These are phyloP conservation scores for Blastobotrys raffinosifermentans DNA, from an alignment of 1,139 yeast genomes.

Conservation along the genomic window DNA sequence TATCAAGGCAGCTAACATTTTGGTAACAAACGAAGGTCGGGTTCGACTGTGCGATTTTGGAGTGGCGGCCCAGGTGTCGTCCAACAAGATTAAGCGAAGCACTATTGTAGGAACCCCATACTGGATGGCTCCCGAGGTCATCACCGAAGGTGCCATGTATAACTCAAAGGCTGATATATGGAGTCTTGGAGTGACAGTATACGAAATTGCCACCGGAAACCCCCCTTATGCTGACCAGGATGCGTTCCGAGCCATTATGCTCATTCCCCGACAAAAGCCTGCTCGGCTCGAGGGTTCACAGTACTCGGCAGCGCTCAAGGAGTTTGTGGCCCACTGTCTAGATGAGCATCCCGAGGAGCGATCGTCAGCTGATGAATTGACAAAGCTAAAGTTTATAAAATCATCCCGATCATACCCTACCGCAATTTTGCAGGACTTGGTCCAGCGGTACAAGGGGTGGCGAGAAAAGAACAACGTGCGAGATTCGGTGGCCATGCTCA, in stretches of 20 bases:
- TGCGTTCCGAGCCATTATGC: slow-evolving; percentile 89
- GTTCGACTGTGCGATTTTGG: slow-evolving; percentile 97
- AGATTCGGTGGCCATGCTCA: slow-evolving; percentile 26
- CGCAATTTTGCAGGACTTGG: slow-evolving; percentile 59
- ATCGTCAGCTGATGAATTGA: slow-evolving; percentile 77
- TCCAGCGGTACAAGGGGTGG: slow-evolving; percentile 78
- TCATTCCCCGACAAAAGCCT: slow-evolving; percentile 88
- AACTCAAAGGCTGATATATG: slow-evolving; percentile 86
- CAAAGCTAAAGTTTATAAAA: slow-evolving; percentile 67
- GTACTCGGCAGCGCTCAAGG: slow-evolving; percentile 70
- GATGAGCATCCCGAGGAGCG: slow-evolving; percentile 92
- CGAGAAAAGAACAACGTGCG: slow-evolving; percentile 32
- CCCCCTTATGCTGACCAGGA: slow-evolving; percentile 97
- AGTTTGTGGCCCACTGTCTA: slow-evolving; percentile 82
- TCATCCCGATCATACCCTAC: slow-evolving; percentile 57
- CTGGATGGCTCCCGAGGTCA: slow-evolving; percentile 99
- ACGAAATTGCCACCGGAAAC: slow-evolving; percentile 93
- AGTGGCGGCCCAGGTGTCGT: slow-evolving; percentile 87
- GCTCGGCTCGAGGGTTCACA: slow-evolving; percentile 90
- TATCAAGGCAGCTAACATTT: slow-evolving; percentile 90
- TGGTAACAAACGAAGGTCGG: slow-evolving; percentile 81
- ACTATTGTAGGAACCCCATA: slow-evolving; percentile 99
- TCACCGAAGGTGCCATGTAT: slow-evolving; percentile 83
- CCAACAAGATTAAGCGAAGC: slow-evolving; percentile 73
- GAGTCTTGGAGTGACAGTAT: slow-evolving; percentile 91